These are phyloP conservation scores for Tephrocybe sp. DNA, from an alignment of 768 basidiomycete genomes.

Conservation along the genomic window DNA sequence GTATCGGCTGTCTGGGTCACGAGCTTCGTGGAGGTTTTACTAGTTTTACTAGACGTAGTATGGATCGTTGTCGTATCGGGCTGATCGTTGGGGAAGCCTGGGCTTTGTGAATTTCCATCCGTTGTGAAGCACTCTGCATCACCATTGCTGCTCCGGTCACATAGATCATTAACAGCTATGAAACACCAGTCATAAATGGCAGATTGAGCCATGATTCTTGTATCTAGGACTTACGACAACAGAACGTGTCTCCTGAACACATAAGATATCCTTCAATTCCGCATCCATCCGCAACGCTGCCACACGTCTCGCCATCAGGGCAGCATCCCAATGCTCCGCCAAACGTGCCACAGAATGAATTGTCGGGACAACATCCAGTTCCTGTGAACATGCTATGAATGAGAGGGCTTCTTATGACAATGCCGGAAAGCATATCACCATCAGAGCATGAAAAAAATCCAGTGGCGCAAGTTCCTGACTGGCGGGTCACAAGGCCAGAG, in stretches of 20 bases:
- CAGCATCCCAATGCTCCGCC: neutral
- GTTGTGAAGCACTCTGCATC: neutral
- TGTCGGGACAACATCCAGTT: neutral
- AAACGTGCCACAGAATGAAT: neutral
- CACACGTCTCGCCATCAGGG: neutral
- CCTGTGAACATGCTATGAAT: neutral
- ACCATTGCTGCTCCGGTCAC: neutral
- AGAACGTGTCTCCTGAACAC: neutral
- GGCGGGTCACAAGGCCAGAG: constrained; percentile 1
- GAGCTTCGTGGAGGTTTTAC: neutral
- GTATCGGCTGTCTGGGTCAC: no score
- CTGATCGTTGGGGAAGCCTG: neutral
- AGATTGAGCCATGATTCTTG: neutral
- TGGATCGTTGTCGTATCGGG: neutral
- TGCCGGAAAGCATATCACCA: constrained; percentile 2
- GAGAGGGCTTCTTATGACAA: no score
- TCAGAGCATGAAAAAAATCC: constrained; percentile 12
- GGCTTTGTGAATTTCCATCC: neutral
- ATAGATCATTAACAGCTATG: neutral
- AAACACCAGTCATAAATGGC: neutral
- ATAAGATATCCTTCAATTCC: neutral
- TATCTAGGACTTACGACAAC: neutral
- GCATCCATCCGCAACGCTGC: neutral
- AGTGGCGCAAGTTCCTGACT: constrained; percentile 1
- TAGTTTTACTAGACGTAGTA: neutral